Evolutionary conservation across 768 basidiomycete genomes (phyloP).

Genomic region (Thelephora ganbajun): DNA sequence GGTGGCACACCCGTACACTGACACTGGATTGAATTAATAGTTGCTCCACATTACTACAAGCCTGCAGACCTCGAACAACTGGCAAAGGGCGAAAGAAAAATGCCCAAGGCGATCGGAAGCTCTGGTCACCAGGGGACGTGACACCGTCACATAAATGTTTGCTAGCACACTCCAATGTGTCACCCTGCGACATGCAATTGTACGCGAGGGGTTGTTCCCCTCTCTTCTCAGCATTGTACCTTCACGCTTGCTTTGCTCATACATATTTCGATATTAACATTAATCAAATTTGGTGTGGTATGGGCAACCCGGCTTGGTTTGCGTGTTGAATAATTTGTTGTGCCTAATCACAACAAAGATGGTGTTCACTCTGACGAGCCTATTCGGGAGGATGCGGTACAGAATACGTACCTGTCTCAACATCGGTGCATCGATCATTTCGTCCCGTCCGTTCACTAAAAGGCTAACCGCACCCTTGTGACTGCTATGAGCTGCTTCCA

Average conservation of each 20-base stretch:
- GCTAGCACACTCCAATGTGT: neutral
- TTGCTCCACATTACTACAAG: slow-evolving; percentile 96
- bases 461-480: slow-evolving; percentile 62
- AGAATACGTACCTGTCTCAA: slow-evolving; percentile 48
- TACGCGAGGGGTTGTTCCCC: neutral
- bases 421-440: slow-evolving; percentile 92
- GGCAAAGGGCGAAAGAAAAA: slow-evolving; percentile 75
- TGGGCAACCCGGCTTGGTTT: too few relatives aligned
- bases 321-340: too few relatives aligned
- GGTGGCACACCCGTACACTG: neutral
- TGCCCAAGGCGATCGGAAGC: slow-evolving; percentile 66
- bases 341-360: too few relatives aligned
- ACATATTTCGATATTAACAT: neutral
- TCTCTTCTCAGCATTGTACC: neutral
- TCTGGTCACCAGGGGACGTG: slow-evolving; percentile 8
- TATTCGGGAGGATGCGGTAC: too few relatives aligned
- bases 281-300: too few relatives aligned
- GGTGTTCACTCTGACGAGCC: too few relatives aligned
- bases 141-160: neutral
- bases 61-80: slow-evolving; percentile 69
- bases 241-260: neutral
- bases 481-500: slow-evolving; percentile 40
- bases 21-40: slow-evolving; percentile 22
- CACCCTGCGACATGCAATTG: too few relatives aligned
- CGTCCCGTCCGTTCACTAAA: slow-evolving; percentile 40